Evolutionary conservation across 176 grass and related monocot species (phyloP).

Genomic region (Triticum dicoccoides): DNA sequence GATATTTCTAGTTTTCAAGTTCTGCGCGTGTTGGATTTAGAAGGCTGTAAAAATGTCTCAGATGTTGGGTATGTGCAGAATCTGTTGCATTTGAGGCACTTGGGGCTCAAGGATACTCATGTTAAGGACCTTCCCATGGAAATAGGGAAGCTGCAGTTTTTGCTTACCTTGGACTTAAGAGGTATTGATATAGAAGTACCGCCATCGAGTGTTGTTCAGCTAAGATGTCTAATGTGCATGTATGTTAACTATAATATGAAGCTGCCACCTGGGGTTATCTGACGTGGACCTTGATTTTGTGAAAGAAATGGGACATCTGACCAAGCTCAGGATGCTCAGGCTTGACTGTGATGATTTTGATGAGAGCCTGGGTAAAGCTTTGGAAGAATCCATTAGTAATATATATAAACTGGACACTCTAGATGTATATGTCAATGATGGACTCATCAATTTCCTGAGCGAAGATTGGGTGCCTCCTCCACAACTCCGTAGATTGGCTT

Average conservation of each 20-base stretch:
- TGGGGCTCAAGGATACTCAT: neutral
- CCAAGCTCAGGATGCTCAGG: neutral
- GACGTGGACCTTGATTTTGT: neutral
- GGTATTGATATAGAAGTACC: fast-evolving
- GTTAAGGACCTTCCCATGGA: neutral
- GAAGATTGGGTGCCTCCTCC: neutral
- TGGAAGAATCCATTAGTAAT: neutral
- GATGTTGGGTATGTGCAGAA: neutral
- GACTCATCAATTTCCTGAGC: too few relatives aligned
- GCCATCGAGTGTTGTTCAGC: neutral
- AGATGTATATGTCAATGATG: fast-evolving
- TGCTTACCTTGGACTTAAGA: neutral
- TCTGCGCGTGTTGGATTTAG: too few relatives aligned
- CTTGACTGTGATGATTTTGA: neutral
- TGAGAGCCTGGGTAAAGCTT: neutral
- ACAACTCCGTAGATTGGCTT: neutral
- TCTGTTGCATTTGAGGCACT: neutral
- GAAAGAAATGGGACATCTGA: neutral
- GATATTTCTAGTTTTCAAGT: too few relatives aligned
- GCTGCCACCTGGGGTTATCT: neutral
- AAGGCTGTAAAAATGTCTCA: too few relatives aligned
- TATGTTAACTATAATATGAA: fast-evolving
- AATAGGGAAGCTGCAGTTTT: neutral
- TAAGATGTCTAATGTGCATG: neutral
- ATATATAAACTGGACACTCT: neutral